phyloP scores from a whole-genome alignment of 2,329 filamentous ascomycete genomes.

The Xylaria polymorpha region DNA sequence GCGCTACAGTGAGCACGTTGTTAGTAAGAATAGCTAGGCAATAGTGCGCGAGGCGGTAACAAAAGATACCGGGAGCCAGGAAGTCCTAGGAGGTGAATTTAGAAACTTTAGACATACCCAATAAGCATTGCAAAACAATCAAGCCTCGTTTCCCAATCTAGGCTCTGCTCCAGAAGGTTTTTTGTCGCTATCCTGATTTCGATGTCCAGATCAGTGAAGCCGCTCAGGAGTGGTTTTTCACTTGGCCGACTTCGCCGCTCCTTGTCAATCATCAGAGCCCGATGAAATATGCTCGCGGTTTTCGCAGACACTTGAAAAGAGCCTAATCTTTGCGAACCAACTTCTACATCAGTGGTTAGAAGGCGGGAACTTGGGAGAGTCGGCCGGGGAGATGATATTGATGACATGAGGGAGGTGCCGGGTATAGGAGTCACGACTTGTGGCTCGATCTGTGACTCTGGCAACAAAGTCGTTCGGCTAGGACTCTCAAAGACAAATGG shows the following conservation, averaged over 20 bases:
- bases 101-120: constrained; percentile 42
- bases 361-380: constrained; percentile 41
- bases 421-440: constrained; percentile 39
- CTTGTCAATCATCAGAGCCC: constrained; percentile 48
- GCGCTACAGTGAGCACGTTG: constrained; percentile 35
- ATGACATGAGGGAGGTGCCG: constrained; percentile 9
- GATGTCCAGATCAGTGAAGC: constrained; percentile 46
- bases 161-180: constrained; percentile 44
- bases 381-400: constrained; percentile 28
- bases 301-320: constrained; percentile 51
- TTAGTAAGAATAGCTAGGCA: constrained; percentile 9
- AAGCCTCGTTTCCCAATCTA: constrained; percentile 49
- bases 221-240: constrained; percentile 45
- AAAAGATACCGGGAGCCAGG: neutral
- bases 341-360: constrained; percentile 41
- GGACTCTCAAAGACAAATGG: constrained; percentile 51
- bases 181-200: constrained; percentile 48
- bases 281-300: constrained; percentile 48
- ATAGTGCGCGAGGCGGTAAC: neutral
- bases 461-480: constrained; percentile 46
- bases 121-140: constrained; percentile 52
- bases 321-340: constrained; percentile 42
- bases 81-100: neutral
- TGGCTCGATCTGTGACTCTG: constrained; percentile 45
- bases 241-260: constrained; percentile 42